Conservation (phyloP, 2,329 filamentous ascomycete species). For the Alternaria triticimaculans region DNA sequence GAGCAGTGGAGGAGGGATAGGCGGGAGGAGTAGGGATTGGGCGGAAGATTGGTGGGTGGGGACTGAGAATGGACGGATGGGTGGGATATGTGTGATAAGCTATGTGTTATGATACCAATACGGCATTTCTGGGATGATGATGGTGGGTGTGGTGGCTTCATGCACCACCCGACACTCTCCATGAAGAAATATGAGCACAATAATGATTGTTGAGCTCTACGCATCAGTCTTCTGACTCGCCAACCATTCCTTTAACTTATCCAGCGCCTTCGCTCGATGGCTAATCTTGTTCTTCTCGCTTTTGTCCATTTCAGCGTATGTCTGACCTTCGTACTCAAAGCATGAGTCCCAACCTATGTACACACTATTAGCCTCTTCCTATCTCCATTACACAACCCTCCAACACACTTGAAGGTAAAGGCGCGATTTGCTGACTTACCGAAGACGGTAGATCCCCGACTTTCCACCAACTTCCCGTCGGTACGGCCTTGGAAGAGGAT, state of each 20-base stretch:
- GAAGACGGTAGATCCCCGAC: constrained; percentile 80
- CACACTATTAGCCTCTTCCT: constrained; percentile 1
- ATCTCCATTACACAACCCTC: background rate
- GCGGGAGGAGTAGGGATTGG: constrained; percentile 34
- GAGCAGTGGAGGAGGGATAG: constrained; percentile 80
- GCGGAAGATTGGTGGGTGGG: background rate
- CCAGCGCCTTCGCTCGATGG: constrained; percentile 85
- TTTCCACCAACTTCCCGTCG: constrained; percentile 81
- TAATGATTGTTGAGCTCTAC: background rate
- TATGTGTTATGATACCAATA: constrained; percentile 4
- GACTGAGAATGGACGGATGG: background rate
- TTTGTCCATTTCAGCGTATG: constrained; percentile 96
- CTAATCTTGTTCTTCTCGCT: constrained; percentile 88
- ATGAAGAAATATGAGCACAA: background rate
- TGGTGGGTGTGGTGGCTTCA: background rate
- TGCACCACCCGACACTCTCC: background rate
- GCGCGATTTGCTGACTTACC: constrained; percentile 62
- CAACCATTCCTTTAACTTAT: constrained; percentile 85
- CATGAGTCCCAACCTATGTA: constrained; percentile 87
- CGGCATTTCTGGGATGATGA: background rate
- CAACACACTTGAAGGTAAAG: background rate
- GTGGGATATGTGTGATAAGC: background rate
- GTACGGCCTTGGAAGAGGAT: constrained; percentile 92
- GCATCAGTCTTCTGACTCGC: constrained; percentile 50
- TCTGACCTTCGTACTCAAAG: constrained; percentile 88